A percentile compares a stretch with the other conserved stretches of the same genome.
Evolutionary conservation across 495 filamentous ascomycete genomes (phyloP).

Genomic region (Cladorrhinum samala): DNA sequence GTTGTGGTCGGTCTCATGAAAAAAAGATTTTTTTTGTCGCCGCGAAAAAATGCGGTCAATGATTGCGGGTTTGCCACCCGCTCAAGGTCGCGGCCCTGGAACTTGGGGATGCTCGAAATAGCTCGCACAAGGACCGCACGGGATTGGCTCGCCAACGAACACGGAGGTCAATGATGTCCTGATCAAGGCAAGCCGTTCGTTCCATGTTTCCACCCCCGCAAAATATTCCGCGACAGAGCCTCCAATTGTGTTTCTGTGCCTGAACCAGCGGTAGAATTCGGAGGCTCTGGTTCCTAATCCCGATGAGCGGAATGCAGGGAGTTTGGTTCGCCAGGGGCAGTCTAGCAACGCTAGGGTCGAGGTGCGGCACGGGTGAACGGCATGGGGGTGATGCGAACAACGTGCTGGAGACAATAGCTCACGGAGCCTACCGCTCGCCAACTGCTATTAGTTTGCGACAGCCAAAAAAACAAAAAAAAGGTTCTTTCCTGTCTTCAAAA

Average conservation of each 20-base stretch:
- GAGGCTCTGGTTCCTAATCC: constrained; percentile 3
- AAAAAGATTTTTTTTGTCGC: too few relatives aligned
- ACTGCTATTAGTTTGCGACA: too few relatives aligned
- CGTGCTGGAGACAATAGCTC: background rate
- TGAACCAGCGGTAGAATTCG: background rate
- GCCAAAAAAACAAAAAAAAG: too few relatives aligned
- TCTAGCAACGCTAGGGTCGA: background rate
- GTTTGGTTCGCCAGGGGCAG: constrained; percentile 1
- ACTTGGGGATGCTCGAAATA: too few relatives aligned
- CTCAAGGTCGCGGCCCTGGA: background rate
- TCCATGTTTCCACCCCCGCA: background rate
- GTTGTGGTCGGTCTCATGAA: too few relatives aligned
- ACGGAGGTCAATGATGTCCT: too few relatives aligned
- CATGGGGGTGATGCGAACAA: background rate
- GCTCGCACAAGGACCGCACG: too few relatives aligned
- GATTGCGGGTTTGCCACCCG: background rate
- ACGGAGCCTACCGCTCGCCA: too few relatives aligned
- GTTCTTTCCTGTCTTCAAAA: too few relatives aligned
- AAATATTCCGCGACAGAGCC: background rate
- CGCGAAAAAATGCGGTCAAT: too few relatives aligned
- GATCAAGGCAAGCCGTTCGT: too few relatives aligned
- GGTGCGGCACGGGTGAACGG: constrained; percentile 22
- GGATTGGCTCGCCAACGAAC: too few relatives aligned
- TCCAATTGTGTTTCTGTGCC: background rate
- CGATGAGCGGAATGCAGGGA: background rate